Percentiles rank a stretch among this genome's conserved stretches.
Conservation (phyloP, 1,284 basidiomycete genomes). For the Ustanciosporium gigantosporum region DNA sequence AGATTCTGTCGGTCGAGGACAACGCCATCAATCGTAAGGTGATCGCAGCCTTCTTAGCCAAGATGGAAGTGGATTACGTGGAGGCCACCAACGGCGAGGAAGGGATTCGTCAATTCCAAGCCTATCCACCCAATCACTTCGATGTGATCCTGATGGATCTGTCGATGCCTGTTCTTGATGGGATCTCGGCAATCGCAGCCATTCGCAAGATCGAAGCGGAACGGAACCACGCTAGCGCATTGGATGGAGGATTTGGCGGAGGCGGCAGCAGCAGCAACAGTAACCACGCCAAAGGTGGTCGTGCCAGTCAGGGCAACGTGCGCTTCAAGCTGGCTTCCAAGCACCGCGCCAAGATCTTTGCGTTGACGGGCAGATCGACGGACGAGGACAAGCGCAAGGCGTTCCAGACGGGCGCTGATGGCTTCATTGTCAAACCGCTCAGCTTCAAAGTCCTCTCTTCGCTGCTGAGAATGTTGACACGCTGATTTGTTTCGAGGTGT, state of each 20-base stretch:
- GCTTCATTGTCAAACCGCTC: slow-evolving; percentile 72
- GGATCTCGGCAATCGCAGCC: slow-evolving; percentile 76
- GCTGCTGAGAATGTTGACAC: slow-evolving; percentile 39
- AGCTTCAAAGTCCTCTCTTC: slow-evolving; percentile 41
- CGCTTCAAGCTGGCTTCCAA: slow-evolving; percentile 6
- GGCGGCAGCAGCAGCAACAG: background rate
- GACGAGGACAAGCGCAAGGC: slow-evolving; percentile 87
- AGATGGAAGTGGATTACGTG: slow-evolving; percentile 39
- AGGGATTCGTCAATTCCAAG: slow-evolving; percentile 38
- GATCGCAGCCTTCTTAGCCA: slow-evolving; percentile 41
- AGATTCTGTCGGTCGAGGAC: slow-evolving; percentile 55
- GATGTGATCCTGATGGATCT: slow-evolving; percentile 69
- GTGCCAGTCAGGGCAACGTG: background rate
- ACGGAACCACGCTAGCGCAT: slow-evolving; percentile 54
- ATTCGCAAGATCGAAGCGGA: slow-evolving; percentile 78
- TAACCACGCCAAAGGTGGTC: background rate
- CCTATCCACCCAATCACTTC: slow-evolving; percentile 38
- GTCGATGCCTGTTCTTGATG: slow-evolving; percentile 90
- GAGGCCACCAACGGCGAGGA: slow-evolving; percentile 51
- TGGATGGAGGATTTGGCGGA: slow-evolving; percentile 2
- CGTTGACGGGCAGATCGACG: slow-evolving; percentile 88
- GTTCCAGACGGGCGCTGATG: slow-evolving; percentile 89
- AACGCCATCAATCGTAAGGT: slow-evolving; percentile 54
- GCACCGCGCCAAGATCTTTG: slow-evolving; percentile 72
- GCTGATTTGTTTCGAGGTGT: too few species aligned